A percentile compares a stretch with the other conserved stretches of the same genome.
Conservation (phyloP, 192 early-diverging fungal genomes). For the Haplosporangium gracile region DNA sequence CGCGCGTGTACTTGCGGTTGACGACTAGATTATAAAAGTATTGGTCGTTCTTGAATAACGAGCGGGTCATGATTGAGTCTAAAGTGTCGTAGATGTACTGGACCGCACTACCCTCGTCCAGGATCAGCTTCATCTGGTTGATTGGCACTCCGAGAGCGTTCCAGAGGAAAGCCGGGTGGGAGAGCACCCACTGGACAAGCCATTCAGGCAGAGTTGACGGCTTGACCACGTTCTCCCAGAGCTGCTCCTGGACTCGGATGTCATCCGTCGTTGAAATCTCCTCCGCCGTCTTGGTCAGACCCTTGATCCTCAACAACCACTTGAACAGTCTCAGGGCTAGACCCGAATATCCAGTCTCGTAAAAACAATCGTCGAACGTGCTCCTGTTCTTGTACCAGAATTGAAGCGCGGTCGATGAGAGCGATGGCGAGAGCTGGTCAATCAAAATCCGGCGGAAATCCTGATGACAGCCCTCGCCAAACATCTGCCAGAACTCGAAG, state of each 20-base stretch:
- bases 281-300: constrained; percentile 66
- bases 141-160: constrained; percentile 87
- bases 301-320: constrained; percentile 68
- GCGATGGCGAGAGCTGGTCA: constrained; percentile 75
- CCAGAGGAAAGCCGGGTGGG: constrained; percentile 89
- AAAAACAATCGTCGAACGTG: constrained; percentile 74
- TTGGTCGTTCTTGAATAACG: constrained; percentile 78
- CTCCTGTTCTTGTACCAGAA: constrained; percentile 81
- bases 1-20: constrained; percentile 75
- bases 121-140: constrained; percentile 88
- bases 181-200: constrained; percentile 73
- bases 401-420: constrained; percentile 80
- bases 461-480: constrained; percentile 77
- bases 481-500: constrained; percentile 81
- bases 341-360: constrained; percentile 89
- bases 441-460: constrained; percentile 75
- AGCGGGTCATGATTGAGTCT: constrained; percentile 76
- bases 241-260: constrained; percentile 70
- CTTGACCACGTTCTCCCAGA: constrained; percentile 78
- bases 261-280: constrained; percentile 66
- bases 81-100: constrained; percentile 87
- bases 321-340: constrained; percentile 79
- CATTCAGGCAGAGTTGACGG: constrained; percentile 70
- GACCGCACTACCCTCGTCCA: constrained; percentile 81
- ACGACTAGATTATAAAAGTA: constrained; percentile 89